A percentile compares a stretch with the other conserved stretches of the same genome.
phyloP scores from a whole-genome alignment of 2,329 filamentous ascomycete genomes.

The Rhynchosporium secalis region DNA sequence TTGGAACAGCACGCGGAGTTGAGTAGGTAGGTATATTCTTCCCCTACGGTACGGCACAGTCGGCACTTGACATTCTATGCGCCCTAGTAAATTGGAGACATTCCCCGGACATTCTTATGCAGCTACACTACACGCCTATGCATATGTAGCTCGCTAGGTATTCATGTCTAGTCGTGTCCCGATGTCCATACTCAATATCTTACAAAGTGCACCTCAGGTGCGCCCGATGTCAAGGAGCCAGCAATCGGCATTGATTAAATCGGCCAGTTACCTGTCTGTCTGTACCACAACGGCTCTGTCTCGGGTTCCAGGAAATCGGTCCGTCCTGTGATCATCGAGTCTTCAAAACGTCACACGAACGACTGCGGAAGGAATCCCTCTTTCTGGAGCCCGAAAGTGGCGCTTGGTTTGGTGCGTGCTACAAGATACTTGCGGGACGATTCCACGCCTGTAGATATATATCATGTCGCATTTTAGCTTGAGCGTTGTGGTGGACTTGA shows the following conservation, averaged over 20 bases:
- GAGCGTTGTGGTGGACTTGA: too few species aligned
- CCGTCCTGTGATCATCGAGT: conserved; percentile 2
- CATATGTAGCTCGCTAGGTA: too few species aligned
- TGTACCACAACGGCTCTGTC: background rate
- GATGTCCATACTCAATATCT: too few species aligned
- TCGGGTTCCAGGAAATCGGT: conserved; percentile 10
- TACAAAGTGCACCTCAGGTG: too few species aligned
- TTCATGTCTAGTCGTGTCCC: too few species aligned
- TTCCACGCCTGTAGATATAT: too few species aligned
- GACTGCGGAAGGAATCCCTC: background rate
- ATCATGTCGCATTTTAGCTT: background rate
- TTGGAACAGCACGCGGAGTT: background rate
- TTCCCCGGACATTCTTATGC: background rate
- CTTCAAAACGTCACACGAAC: background rate
- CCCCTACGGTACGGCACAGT: background rate
- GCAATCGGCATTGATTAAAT: background rate
- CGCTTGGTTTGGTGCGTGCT: background rate
- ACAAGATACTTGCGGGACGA: too few species aligned
- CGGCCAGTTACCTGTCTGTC: background rate
- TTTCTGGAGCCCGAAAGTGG: background rate
- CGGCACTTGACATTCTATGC: background rate
- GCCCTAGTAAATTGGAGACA: background rate
- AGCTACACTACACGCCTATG: background rate
- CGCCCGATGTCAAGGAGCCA: background rate
- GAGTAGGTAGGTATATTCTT: background rate